Conservation (phyloP, 163 green algal genomes). For the Scenedesmus sp. region DNA sequence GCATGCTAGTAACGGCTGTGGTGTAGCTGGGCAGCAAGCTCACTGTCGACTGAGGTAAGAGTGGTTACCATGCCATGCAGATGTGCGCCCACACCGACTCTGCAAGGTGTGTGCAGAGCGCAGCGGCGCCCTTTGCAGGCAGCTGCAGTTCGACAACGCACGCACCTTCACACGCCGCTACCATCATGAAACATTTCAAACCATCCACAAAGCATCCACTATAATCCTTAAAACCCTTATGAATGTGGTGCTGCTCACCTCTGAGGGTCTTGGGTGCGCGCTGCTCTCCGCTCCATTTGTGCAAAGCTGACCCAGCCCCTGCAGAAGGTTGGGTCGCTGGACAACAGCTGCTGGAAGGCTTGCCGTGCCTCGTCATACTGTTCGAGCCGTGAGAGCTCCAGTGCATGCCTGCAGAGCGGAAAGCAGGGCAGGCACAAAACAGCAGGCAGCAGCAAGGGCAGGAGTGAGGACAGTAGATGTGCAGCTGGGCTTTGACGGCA, state of each 20-base stretch:
- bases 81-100: too few relatives aligned
- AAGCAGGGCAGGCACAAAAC: not conserved
- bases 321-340: slow-evolving; percentile 41
- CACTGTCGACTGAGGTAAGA: too few relatives aligned
- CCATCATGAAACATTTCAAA: too few relatives aligned
- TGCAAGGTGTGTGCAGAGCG: too few relatives aligned
- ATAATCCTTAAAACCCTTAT: not conserved
- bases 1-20: too few relatives aligned
- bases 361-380: slow-evolving; percentile 34
- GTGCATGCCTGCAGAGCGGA: slow-evolving; percentile 5
- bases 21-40: too few relatives aligned
- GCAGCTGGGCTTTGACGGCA: too few relatives aligned
- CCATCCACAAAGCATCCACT: too few relatives aligned
- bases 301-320: slow-evolving; percentile 61
- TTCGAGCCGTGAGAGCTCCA: slow-evolving; percentile 32
- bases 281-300: slow-evolving; percentile 76
- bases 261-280: not conserved
- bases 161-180: too few relatives aligned
- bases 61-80: too few relatives aligned
- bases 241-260: not conserved
- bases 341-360: slow-evolving; percentile 51
- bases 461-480: not conserved
- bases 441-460: not conserved
- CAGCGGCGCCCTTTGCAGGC: too few relatives aligned
- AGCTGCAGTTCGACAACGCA: too few relatives aligned